Evolutionary conservation across 306 rosid genomes (phyloP).

Genomic region (Casuarina cunninghamiana): DNA sequence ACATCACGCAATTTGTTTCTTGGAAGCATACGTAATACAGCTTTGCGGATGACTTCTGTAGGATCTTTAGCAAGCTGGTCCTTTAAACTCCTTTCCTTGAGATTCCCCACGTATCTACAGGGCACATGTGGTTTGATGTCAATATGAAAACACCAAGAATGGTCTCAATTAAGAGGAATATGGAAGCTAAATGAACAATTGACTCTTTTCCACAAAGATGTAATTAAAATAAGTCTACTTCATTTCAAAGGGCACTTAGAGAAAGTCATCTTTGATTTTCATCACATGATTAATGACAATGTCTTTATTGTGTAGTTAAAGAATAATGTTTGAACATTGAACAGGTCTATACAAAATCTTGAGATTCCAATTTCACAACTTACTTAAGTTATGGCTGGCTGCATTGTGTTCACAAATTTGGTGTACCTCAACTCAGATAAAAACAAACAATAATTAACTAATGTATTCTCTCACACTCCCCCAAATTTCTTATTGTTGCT

Average conservation of each 20-base stretch:
- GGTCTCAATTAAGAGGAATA: background rate
- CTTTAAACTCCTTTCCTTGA: conserved; percentile 80
- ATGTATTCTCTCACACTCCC: conserved; percentile 12
- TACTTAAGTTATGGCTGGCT: background rate
- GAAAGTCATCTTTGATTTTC: background rate
- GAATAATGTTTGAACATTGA: background rate
- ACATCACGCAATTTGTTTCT: conserved; percentile 91
- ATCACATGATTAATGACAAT: background rate
- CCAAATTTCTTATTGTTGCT: conserved; percentile 14
- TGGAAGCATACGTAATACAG: conserved; percentile 92
- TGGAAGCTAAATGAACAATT: background rate
- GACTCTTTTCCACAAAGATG: background rate
- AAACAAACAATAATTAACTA: conserved; percentile 19
- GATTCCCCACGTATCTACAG: conserved; percentile 81
- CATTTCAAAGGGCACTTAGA: conserved; percentile 1
- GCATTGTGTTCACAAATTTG: background rate
- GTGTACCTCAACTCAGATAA: background rate
- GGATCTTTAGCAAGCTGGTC: conserved; percentile 93
- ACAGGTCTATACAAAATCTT: background rate
- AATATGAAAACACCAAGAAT: conserved; percentile 24
- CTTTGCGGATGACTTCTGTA: conserved; percentile 93
- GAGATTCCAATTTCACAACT: background rate
- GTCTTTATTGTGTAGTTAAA: background rate
- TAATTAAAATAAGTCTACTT: background rate
- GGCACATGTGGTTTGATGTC: conserved; percentile 28